Conservation (phyloP, 192 early-diverging fungal genomes). For the Lobosporangium transversale region DNA sequence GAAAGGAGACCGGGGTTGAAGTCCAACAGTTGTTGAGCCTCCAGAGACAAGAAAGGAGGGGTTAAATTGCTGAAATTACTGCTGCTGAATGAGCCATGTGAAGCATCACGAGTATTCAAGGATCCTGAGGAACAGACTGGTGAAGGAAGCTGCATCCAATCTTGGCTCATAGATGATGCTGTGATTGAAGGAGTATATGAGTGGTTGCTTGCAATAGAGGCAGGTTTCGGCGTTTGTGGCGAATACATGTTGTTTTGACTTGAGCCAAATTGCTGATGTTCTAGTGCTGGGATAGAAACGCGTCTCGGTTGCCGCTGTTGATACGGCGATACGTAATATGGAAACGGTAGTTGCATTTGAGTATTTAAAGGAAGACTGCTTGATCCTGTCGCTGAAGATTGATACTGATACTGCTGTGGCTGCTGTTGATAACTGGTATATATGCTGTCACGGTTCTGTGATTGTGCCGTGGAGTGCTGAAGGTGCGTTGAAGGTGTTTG, state of each 20-base stretch:
- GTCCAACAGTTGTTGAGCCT: slow-evolving; percentile 21
- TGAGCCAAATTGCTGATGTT: slow-evolving; percentile 3
- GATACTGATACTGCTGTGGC: slow-evolving; percentile 1
- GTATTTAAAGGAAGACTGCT: background rate
- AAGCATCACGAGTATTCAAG: background rate
- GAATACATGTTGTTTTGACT: background rate
- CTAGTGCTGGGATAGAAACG: background rate
- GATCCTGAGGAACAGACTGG: background rate
- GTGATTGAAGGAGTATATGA: slow-evolving; percentile 1
- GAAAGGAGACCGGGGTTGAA: slow-evolving; percentile 37
- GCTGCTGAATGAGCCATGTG: slow-evolving; percentile 23
- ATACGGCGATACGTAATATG: too few species aligned
- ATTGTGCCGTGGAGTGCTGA: background rate
- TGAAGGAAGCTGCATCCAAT: slow-evolving; percentile 13
- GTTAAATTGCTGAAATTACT: background rate
- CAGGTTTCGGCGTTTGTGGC: background rate
- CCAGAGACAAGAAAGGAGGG: background rate
- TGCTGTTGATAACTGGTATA: background rate
- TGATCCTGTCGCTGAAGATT: background rate
- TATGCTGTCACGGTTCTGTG: slow-evolving; percentile 4
- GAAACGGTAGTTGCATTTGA: too few species aligned
- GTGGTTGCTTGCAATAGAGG: background rate
- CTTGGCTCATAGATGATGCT: slow-evolving; percentile 7
- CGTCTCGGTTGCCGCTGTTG: slow-evolving; percentile 8
- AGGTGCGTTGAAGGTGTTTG: too few species aligned